Conservation (phyloP, 1,284 basidiomycete species). For the Ganoderma meredithae region DNA sequence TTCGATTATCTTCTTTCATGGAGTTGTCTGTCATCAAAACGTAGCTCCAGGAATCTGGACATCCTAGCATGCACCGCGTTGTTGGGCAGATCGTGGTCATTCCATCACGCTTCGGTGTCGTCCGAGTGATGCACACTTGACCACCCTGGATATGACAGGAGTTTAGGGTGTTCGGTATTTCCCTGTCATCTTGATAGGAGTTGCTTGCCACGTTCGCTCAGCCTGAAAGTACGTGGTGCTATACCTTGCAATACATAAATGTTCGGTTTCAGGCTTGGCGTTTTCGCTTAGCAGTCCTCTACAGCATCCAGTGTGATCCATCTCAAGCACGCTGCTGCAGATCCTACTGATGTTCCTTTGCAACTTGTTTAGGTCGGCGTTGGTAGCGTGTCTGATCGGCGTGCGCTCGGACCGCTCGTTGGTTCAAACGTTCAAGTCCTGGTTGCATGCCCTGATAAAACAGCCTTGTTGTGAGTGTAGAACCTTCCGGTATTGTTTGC, state of each 20-base stretch:
- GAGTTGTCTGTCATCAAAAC: background rate
- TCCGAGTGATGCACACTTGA: background rate
- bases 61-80: background rate
- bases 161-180: background rate
- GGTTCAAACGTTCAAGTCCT: background rate
- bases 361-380: background rate
- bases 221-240: too few species aligned
- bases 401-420: background rate
- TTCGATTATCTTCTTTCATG: background rate
- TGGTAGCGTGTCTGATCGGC: background rate
- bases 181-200: background rate
- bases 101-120: background rate
- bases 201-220: background rate
- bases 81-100: background rate
- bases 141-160: background rate
- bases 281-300: background rate
- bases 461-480: background rate
- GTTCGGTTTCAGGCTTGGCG: background rate
- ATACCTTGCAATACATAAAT: background rate
- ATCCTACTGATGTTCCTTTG: too few species aligned
- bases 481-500: background rate
- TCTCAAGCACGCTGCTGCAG: background rate
- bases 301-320: background rate
- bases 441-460: background rate
- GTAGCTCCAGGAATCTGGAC: background rate